phyloP scores from a whole-genome alignment of 331 rosid genomes.

The Saraca asoca region DNA sequence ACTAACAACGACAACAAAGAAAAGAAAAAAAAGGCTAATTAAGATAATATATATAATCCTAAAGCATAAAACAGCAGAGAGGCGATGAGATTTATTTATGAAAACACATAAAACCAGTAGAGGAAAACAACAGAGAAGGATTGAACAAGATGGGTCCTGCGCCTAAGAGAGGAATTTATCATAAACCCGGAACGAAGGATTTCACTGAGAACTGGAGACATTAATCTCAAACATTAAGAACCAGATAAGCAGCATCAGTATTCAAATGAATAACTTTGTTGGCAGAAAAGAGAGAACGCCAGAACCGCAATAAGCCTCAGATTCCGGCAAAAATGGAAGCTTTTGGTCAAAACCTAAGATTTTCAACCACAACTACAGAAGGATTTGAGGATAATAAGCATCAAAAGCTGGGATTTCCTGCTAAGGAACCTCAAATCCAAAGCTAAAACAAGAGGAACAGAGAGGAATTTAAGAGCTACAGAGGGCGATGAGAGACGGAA shows the following conservation, averaged over 20 bases:
- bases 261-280: not conserved
- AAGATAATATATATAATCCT: slow-evolving; percentile 5
- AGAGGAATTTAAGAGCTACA: not conserved
- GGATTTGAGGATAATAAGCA: not conserved
- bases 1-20: not conserved
- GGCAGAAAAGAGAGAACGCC: not conserved
- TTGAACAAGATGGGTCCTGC: slow-evolving; percentile 84
- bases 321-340: slow-evolving; percentile 26
- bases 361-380: not conserved
- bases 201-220: slow-evolving; percentile 93
- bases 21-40: not conserved
- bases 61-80: slow-evolving; percentile 11
- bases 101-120: slow-evolving; percentile 90
- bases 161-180: slow-evolving; percentile 69
- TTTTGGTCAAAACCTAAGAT: slow-evolving; percentile 20
- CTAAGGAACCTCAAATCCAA: slow-evolving; percentile 2
- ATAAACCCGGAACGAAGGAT: slow-evolving; percentile 82
- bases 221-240: slow-evolving; percentile 60
- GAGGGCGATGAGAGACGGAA: slow-evolving; percentile 18
- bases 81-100: slow-evolving; percentile 47
- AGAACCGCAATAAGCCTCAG: not conserved
- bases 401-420: not conserved
- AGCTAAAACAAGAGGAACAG: not conserved
- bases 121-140: slow-evolving; percentile 93
- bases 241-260: slow-evolving; percentile 37